Percentiles rank a stretch among this genome's conserved stretches.
These are phyloP conservation scores for Blastocystis sp. DNA, from an alignment of 352 stramenopile species.

Conservation along the genomic window DNA sequence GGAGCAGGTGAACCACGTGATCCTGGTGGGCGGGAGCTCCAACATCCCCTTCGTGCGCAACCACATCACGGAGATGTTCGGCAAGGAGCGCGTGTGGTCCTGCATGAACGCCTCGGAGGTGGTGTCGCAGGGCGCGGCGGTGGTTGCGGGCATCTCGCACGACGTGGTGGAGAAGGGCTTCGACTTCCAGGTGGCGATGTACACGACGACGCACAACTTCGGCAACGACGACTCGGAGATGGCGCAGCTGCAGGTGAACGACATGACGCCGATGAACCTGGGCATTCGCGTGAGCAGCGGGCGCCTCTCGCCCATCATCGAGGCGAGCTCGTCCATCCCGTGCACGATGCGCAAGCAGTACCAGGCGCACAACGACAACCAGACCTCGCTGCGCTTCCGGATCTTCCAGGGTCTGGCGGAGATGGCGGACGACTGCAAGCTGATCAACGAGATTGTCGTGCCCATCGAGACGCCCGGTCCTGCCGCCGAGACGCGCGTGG, in stretches of 20 bases:
- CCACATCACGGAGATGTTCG: slow-evolving; percentile 1
- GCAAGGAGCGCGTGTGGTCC: slow-evolving; percentile 6
- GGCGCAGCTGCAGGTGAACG: slow-evolving; percentile 6
- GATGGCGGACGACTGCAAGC: slow-evolving; percentile 47
- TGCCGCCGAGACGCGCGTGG: not conserved
- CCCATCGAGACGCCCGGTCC: slow-evolving; percentile 18
- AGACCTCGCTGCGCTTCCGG: slow-evolving; percentile 2
- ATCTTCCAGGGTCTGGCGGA: slow-evolving; percentile 34
- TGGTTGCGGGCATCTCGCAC: slow-evolving; percentile 18
- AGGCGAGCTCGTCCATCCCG: not conserved
- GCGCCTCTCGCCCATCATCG: slow-evolving; percentile 33
- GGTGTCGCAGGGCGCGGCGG: slow-evolving; percentile 42
- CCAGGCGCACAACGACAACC: not conserved
- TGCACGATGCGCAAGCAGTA: slow-evolving; percentile 11
- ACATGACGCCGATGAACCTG: slow-evolving; percentile 62
- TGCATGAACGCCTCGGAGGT: not conserved
- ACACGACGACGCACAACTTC: slow-evolving; percentile 55
- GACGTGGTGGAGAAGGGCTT: slow-evolving; percentile 60
- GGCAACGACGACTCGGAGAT: slow-evolving; percentile 9
- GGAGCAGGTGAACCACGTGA: slow-evolving; percentile 25
- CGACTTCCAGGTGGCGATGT: slow-evolving; percentile 65
- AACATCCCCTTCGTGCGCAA: slow-evolving; percentile 41
- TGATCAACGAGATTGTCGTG: slow-evolving; percentile 41
- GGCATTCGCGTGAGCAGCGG: slow-evolving; percentile 35
- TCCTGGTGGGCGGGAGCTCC: slow-evolving; percentile 30